Percentiles rank a stretch among this genome's conserved stretches.
These are phyloP conservation scores for Astrothelium macrocarpum DNA, from an alignment of 495 filamentous ascomycete genomes.

Conservation along the genomic window DNA sequence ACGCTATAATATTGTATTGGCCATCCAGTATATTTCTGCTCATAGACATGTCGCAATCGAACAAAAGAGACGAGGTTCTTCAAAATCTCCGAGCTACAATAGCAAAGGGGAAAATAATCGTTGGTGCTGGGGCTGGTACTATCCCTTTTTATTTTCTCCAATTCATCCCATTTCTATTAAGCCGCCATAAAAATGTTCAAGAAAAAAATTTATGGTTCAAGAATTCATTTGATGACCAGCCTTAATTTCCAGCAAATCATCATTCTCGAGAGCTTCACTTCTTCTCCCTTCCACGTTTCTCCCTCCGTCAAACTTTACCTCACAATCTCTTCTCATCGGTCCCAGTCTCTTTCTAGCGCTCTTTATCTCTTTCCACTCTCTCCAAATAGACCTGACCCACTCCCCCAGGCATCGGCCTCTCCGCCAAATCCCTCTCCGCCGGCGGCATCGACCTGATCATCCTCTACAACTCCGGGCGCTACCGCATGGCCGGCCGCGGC, in stretches of 20 bases:
- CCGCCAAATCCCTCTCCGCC: slow-evolving; percentile 58
- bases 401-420: slow-evolving; percentile 53
- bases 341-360: not conserved
- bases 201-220: too few species aligned
- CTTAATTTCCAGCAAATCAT: too few species aligned
- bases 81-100: slow-evolving; percentile 43
- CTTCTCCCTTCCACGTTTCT: too few species aligned
- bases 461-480: slow-evolving; percentile 63
- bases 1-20: too few species aligned
- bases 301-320: too few species aligned
- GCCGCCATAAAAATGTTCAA: too few species aligned
- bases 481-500: slow-evolving; percentile 62
- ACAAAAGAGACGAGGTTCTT: slow-evolving; percentile 47
- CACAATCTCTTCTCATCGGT: too few species aligned
- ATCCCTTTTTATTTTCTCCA: not conserved
- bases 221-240: too few species aligned
- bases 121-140: slow-evolving; percentile 57
- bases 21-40: too few species aligned
- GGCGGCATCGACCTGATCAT: slow-evolving; percentile 60
- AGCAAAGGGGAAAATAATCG: slow-evolving; percentile 44
- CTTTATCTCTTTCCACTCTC: not conserved
- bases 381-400: too few species aligned
- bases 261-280: too few species aligned
- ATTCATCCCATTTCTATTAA: not conserved
- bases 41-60: slow-evolving; percentile 23